Base-by-base conservation (phyloP, 2,329 filamentous ascomycete genomes). In the Cercospora sesami region DNA sequence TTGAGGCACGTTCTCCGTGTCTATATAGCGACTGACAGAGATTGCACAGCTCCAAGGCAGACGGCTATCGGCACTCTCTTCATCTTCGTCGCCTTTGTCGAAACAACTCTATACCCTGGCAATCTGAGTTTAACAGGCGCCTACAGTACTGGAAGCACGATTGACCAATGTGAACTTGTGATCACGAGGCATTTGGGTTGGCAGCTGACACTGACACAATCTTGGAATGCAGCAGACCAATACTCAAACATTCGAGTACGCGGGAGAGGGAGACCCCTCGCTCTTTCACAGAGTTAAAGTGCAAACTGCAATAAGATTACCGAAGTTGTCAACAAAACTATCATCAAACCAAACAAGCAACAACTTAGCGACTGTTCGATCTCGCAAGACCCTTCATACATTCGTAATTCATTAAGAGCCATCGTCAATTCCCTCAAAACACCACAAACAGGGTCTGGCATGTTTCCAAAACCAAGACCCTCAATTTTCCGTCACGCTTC, bases 371-470 rank as follows among this genome's bases (percentile, higher is more conserved):
- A 63, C 53, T 26, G 45, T 30, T 42, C 30, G 23, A 42, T 16
- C 23, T 26, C 10, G 42, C 48, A 16, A 36, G 23, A 63, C 48
- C 28, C 26, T 18, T 26, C 51, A 63, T 31, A 26, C 51, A 30
- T 23, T 42, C 23, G 23, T 33, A 23, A 53, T 53, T 48, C 39
- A 18, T 33, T 42, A n/a, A 23, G 18, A 39, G 33, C 30, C 28
- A 30, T 30, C 21, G 14, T 21, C 45, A 8, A 63, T 55, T 63
- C 18, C 26, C 16, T 14, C 21, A 7, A 64, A 31, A 55, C 48
- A 26, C 12, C 16, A 26, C 48, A n/a, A 28, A 28, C 62, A 64
- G 31, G 62, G 62, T 21, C 42, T 21, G 30, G 62, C 62, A 59
- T 64, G 62, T 8, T 23, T 45, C 28, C 26, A 3, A n/a, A 28